Evolutionary conservation across 1,284 basidiomycete species (phyloP).

Genomic region (Sporisorium graminicola): DNA sequence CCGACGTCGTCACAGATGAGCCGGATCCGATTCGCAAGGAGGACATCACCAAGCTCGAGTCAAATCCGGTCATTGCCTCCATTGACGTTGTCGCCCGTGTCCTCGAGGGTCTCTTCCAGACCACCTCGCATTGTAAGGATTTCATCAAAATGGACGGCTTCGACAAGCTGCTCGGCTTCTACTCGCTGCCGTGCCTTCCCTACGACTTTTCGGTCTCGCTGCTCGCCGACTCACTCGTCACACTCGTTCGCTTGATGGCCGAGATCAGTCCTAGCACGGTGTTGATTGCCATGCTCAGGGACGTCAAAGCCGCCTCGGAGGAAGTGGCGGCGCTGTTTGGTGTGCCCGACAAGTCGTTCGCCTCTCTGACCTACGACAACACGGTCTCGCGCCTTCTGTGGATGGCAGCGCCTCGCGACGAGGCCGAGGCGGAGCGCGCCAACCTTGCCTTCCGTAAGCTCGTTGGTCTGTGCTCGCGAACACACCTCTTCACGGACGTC

Average conservation of each 20-base stretch:
- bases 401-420: slow-evolving; percentile 36
- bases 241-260: slow-evolving; percentile 87
- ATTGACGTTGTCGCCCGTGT: slow-evolving; percentile 67
- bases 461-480: slow-evolving; percentile 82
- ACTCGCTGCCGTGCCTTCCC: slow-evolving; percentile 86
- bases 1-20: slow-evolving; percentile 56
- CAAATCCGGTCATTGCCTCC: slow-evolving; percentile 56
- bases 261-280: slow-evolving; percentile 86
- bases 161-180: slow-evolving; percentile 80
- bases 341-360: slow-evolving; percentile 26
- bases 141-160: slow-evolving; percentile 87
- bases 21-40: slow-evolving; percentile 58
- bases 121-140: slow-evolving; percentile 85
- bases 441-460: slow-evolving; percentile 81
- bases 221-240: slow-evolving; percentile 85
- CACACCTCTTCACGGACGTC: slow-evolving; percentile 87
- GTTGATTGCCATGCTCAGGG: slow-evolving; percentile 78
- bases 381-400: slow-evolving; percentile 39
- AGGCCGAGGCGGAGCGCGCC: slow-evolving; percentile 72
- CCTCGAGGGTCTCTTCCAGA: slow-evolving; percentile 93
- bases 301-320: slow-evolving; percentile 80
- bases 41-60: slow-evolving; percentile 43
- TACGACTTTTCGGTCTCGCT: slow-evolving; percentile 87
- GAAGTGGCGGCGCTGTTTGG: slow-evolving; percentile 81
- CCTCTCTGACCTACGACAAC: slow-evolving; percentile 42